These are phyloP conservation scores for Neurospora tetraspora DNA, from an alignment of 495 filamentous ascomycete species.

Conservation along the genomic window DNA sequence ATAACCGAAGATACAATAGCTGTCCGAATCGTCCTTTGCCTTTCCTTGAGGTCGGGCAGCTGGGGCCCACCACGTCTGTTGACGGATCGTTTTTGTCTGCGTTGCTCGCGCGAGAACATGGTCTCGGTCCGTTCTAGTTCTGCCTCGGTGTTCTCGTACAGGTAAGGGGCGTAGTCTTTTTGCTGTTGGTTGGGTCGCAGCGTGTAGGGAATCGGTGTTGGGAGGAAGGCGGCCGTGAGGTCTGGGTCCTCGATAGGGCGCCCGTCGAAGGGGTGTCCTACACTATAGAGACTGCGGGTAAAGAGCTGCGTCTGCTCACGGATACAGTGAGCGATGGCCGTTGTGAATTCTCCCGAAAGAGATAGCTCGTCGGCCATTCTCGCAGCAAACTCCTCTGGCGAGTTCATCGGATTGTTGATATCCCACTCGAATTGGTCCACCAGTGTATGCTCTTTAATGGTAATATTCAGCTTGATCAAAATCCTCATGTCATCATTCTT, in stretches of 20 bases:
- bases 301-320: constrained; percentile 92
- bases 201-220: constrained; percentile 68
- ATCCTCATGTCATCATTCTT: constrained; percentile 99
- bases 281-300: constrained; percentile 83
- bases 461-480: constrained; percentile 90
- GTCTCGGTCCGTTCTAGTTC: constrained; percentile 87
- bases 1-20: constrained; percentile 83
- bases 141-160: constrained; percentile 87
- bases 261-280: constrained; percentile 90
- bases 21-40: constrained; percentile 82
- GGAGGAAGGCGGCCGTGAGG: constrained; percentile 72
- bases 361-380: constrained; percentile 86
- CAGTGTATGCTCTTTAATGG: constrained; percentile 87
- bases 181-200: constrained; percentile 85
- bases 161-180: constrained; percentile 84
- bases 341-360: constrained; percentile 90
- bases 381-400: constrained; percentile 84
- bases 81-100: constrained; percentile 87
- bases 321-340: constrained; percentile 93
- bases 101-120: constrained; percentile 83
- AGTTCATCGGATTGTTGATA: constrained; percentile 88
- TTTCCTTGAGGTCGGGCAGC: constrained; percentile 89
- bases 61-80: constrained; percentile 91
- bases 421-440: constrained; percentile 99
- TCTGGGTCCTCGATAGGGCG: constrained; percentile 87